Base-by-base conservation (phyloP, 140 eudicot species). In the Stevia rebaudiana region DNA sequence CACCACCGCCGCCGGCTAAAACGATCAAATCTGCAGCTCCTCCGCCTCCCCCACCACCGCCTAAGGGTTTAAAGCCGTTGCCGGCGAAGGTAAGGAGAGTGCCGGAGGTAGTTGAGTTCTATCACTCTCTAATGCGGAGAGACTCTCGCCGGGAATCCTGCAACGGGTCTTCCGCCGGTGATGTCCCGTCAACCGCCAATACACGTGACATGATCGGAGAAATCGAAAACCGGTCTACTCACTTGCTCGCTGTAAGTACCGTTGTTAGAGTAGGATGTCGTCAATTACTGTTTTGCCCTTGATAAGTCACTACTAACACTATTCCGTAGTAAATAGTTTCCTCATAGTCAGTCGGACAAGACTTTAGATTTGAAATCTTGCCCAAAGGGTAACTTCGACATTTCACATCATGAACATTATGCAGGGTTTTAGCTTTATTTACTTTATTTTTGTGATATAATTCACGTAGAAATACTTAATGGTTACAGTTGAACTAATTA, bases 31-130 rank as follows among this genome's bases (percentile, higher is more conserved):
- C 63, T n/a, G 79, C 88, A 0, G 88, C 89, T 0, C 96, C 95
- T 0, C 94, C 90, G 0, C 94, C 96, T 5, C 94, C 97, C 2
- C 94, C 95, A 0, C 82, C 80, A 7, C 92, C 87, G n/a, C 21
- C 70, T 0, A 77, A 65, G 15, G 84, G 85, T 19, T 9, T 39
- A 51, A 91, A 66, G 73, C 25, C 67, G 6, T 61, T 76, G 52
- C 74, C 81, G 36, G 74, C 86, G 43, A 84, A 91, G 76, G 96
- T 91, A 10, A 83, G 77, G 67, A 77, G 92, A 78, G 84, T 87
- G 16, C 98, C 96, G 33, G 98, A 91, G 74, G 98, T 91, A 46
- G 98, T 87, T 9, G 98, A 91, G 81, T 91, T 91, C 67, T 91
- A 91, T 58, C 98, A 91, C 3, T 87, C 98, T 2, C 63, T 91